Evolutionary conservation across 805 yeast species (phyloP).

Genomic region (Saccharomycopsis javanensis): DNA sequence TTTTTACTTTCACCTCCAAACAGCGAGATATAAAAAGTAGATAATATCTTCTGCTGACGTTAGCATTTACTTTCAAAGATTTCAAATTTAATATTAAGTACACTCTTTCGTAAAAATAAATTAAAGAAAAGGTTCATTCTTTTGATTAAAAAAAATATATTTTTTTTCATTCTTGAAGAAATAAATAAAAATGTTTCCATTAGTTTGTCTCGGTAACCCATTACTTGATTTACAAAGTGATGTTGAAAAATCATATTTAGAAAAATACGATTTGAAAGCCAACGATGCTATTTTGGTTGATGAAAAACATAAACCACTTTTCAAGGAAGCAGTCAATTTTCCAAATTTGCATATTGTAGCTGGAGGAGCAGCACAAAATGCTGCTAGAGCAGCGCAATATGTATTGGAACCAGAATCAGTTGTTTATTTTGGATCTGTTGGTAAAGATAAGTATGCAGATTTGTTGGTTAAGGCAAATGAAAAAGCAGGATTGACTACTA

Average conservation of each 20-base stretch:
- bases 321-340: conserved; percentile 59
- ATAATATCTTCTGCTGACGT: too few species aligned
- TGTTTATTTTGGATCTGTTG: conserved; percentile 92
- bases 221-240: conserved; percentile 78
- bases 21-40: too few species aligned
- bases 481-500: conserved; percentile 78
- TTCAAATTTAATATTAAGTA: too few species aligned
- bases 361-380: conserved; percentile 99
- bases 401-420: conserved; percentile 73
- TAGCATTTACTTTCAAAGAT: too few species aligned
- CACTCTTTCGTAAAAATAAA: too few species aligned
- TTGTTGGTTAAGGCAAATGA: conserved; percentile 74
- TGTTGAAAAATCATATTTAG: conserved; percentile 57
- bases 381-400: conserved; percentile 98
- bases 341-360: conserved; percentile 67
- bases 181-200: conserved; percentile 25
- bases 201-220: conserved; percentile 89
- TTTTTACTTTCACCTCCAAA: too few species aligned
- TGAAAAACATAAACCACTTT: conserved; percentile 78
- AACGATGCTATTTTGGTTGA: conserved; percentile 90
- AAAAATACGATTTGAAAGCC: conserved; percentile 74
- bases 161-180: too few species aligned
- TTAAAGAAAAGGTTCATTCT: too few species aligned
- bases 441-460: conserved; percentile 81
- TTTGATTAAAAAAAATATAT: too few species aligned